These are phyloP conservation scores for Pouteria glomerata DNA, from an alignment of 148 eudicot genomes.

Conservation along the genomic window DNA sequence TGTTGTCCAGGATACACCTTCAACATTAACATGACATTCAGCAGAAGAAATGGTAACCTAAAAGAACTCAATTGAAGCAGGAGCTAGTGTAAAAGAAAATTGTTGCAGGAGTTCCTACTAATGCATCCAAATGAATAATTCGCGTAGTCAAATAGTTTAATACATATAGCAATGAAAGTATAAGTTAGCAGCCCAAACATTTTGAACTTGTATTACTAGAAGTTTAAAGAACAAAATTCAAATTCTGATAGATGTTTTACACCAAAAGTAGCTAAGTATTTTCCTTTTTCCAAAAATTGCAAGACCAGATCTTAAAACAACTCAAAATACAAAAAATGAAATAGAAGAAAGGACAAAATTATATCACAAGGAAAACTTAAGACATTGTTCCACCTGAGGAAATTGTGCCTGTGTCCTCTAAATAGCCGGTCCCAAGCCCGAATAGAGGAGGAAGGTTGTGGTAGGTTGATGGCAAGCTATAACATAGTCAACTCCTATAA, in stretches of 20 bases:
- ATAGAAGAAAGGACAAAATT: background rate
- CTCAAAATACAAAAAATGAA: background rate
- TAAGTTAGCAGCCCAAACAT: background rate
- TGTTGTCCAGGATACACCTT: constrained; percentile 92
- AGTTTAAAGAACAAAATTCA: background rate
- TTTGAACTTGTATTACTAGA: background rate
- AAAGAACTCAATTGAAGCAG: background rate
- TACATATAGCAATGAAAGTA: background rate
- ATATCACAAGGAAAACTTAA: background rate
- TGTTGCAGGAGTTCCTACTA: background rate
- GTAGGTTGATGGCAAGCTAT: too few relatives aligned
- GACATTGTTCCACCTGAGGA: background rate
- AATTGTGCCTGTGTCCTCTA: too few relatives aligned
- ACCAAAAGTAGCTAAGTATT: too few relatives aligned
- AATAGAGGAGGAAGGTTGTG: too few relatives aligned
- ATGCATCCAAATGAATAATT: background rate
- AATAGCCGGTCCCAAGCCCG: too few relatives aligned
- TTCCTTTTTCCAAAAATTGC: too few relatives aligned
- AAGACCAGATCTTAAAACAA: background rate
- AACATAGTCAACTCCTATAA: too few relatives aligned
- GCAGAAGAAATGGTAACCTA: background rate
- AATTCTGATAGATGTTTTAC: background rate
- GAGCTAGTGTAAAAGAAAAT: background rate
- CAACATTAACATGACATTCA: constrained; percentile 12
- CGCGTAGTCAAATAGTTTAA: background rate